phyloP scores from a whole-genome alignment of 179 eudicot genomes.

The Dionaea muscipula region DNA sequence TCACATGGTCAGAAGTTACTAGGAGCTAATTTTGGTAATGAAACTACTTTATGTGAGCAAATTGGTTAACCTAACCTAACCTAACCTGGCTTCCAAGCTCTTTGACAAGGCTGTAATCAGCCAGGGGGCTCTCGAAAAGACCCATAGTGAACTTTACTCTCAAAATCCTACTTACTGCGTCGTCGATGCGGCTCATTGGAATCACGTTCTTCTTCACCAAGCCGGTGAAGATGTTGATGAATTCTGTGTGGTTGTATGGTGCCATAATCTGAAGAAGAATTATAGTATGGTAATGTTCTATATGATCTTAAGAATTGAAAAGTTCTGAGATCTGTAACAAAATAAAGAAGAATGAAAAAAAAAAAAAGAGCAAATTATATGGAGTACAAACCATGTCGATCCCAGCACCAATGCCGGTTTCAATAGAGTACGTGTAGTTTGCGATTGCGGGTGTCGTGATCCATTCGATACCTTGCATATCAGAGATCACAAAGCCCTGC shows the following conservation, averaged over 20 bases:
- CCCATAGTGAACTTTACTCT: constrained; percentile 46
- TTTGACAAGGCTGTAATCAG: constrained; percentile 39
- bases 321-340: neutral
- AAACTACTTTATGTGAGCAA: neutral
- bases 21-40: too few relatives aligned
- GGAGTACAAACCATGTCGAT: constrained; percentile 38
- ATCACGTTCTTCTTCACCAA: constrained; percentile 23
- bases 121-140: constrained; percentile 53
- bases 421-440: constrained; percentile 28
- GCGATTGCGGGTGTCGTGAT: constrained; percentile 21
- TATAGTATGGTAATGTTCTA: neutral
- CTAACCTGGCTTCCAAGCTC: constrained; percentile 38
- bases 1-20: neutral
- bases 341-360: neutral
- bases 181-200: constrained; percentile 30
- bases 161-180: constrained; percentile 34
- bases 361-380: neutral
- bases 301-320: neutral
- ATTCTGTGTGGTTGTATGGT: constrained; percentile 17
- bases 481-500: constrained; percentile 33
- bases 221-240: constrained; percentile 14
- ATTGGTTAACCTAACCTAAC: neutral
- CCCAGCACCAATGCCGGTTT: constrained; percentile 23
- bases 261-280: constrained; percentile 22
- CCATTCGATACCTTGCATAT: constrained; percentile 30